These are phyloP conservation scores for Danielia reshetovae DNA, from an alignment of 805 yeast genomes.

Conservation along the genomic window DNA sequence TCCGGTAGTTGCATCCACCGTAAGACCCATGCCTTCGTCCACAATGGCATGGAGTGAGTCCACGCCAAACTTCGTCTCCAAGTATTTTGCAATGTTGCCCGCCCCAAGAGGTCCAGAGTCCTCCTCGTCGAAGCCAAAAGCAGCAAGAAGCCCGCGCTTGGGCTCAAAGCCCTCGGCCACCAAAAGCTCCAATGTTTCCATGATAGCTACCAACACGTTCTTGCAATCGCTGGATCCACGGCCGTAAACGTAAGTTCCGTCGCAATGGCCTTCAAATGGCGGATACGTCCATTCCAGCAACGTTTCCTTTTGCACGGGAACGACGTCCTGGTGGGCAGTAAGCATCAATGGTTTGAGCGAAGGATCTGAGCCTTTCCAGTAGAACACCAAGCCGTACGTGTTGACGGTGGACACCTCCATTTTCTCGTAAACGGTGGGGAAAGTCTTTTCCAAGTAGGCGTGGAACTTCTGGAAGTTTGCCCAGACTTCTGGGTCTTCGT, in stretches of 20 bases:
- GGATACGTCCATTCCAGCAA: constrained; percentile 36
- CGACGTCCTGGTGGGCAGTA: constrained; percentile 41
- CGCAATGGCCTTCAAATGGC: constrained; percentile 34
- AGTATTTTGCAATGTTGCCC: constrained; percentile 9
- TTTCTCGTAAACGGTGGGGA: constrained; percentile 30
- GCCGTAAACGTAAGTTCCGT: constrained; percentile 22
- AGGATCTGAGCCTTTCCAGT: constrained; percentile 33
- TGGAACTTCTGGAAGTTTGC: constrained; percentile 23
- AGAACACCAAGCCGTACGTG: constrained; percentile 33
- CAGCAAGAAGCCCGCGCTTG: constrained; percentile 13
- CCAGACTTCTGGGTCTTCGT: constrained; percentile 16
- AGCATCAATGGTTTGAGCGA: constrained; percentile 33
- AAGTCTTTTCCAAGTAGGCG: constrained; percentile 26
- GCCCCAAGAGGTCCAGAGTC: constrained; percentile 16
- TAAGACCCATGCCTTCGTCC: constrained; percentile 27
- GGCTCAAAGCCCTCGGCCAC: constrained; percentile 9
- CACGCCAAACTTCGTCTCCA: constrained; percentile 14
- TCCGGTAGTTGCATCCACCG: constrained; percentile 36
- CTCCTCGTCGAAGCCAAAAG: constrained; percentile 20
- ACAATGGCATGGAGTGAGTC: constrained; percentile 15
- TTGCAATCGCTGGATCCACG: constrained; percentile 19
- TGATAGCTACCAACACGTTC: constrained; percentile 14
- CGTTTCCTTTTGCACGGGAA: constrained; percentile 38
- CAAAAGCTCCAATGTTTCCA: constrained; percentile 17
- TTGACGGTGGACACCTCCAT: constrained; percentile 32